Evolutionary conservation across 306 rosid species (phyloP), one percentile per base, ranked within the genome.

Genomic region (Trichosanthes truncata): DNA sequence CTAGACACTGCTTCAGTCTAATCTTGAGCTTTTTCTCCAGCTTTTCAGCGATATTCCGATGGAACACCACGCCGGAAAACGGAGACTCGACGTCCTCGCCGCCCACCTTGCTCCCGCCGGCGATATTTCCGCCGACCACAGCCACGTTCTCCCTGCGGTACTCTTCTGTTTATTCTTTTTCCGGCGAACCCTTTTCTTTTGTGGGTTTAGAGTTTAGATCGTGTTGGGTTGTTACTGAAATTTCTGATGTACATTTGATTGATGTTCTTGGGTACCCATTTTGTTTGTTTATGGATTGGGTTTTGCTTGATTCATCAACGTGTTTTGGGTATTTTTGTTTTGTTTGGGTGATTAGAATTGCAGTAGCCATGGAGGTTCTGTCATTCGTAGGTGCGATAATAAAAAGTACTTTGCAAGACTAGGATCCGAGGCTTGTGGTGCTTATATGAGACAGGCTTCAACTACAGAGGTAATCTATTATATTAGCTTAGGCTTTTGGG

Each of bases 141-240:
- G 84, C 65, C 87, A 83, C 60, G 56, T 90, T 81, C 89, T 87
- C 20, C 93, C 95, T 49, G 80, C 89, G 95, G 93, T 90, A 87
- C 74, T 17, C 60, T 14, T 57, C 25, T 46, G 4, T 61, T 60
- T 25, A 9, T 26, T 14, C 17, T 51, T 36, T 35, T 25, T 11
- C 49, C 40, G 25, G 6, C 1, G 21, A 3, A 41, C 61, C 12
- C 31, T 45, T 51, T 65, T 81, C 57, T 79, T 81, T 83, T 25
- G 74, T 35, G 13, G 15, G 62, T 72, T 57, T 81, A 25, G 29
- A 63, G 4, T 15, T 17, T 23, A 59, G 66, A 84, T 77, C 57
- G 17, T 18, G 18, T 25, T 12, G 31, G 18, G 15, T 38, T 75
- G 0, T 35, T 35, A 63, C 5, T 1, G 40, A 43, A 43, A 7